Evolutionary conservation across 345 rosid species (phyloP).

Genomic region (Rhodomyrtus tomentosa): DNA sequence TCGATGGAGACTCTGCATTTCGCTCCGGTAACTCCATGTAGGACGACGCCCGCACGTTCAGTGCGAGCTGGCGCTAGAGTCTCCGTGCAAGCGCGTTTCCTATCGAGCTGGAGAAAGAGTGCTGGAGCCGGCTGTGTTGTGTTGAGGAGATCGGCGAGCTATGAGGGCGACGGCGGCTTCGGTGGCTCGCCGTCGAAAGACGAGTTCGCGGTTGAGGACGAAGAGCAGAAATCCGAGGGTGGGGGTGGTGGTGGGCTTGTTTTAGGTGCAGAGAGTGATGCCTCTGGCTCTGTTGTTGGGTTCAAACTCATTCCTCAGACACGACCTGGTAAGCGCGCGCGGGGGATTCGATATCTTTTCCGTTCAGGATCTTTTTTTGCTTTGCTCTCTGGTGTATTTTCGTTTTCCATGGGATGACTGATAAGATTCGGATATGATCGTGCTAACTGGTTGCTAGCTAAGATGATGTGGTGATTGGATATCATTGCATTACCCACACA

Average conservation of each 20-base stretch:
- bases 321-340: slow-evolving; percentile 10
- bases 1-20: background rate
- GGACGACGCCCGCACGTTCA: background rate
- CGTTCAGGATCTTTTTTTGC: background rate
- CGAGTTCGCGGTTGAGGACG: slow-evolving; percentile 12
- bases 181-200: background rate
- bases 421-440: background rate
- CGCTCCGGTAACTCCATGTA: background rate
- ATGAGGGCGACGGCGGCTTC: background rate
- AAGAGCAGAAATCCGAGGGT: background rate
- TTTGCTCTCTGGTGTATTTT: background rate
- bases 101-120: background rate
- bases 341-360: background rate
- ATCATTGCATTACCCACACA: background rate
- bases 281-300: slow-evolving; percentile 51
- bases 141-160: background rate
- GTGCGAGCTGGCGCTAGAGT: background rate
- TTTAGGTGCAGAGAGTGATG: slow-evolving; percentile 47
- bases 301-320: slow-evolving; percentile 42
- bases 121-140: background rate
- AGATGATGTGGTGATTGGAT: background rate
- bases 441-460: background rate
- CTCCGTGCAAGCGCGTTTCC: background rate
- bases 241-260: slow-evolving; percentile 10
- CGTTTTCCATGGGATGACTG: background rate